These are phyloP conservation scores for Gryganskiella cystojenkinii DNA, from an alignment of 192 early-diverging fungal species.

Conservation along the genomic window DNA sequence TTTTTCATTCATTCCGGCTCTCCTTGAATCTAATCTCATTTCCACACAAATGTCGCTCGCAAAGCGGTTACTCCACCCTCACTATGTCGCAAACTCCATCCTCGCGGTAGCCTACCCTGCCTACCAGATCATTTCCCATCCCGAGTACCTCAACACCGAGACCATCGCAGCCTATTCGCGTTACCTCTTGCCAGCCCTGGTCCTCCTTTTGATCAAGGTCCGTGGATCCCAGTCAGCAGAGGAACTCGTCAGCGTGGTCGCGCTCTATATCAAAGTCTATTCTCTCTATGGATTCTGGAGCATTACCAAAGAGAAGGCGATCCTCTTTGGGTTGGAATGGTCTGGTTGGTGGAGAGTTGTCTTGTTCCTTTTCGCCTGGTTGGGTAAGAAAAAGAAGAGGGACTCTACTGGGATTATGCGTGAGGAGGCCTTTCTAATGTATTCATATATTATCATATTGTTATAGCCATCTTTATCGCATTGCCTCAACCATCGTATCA, in stretches of 20 bases:
- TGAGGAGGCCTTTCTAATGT: no score
- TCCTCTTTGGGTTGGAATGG: constrained; percentile 18
- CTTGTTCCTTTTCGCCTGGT: constrained; percentile 51
- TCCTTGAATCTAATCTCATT: background rate
- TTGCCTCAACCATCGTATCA: constrained; percentile 66
- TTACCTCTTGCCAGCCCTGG: constrained; percentile 25
- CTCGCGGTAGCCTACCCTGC: constrained; percentile 30
- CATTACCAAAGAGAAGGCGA: constrained; percentile 7
- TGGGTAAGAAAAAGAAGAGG: constrained; percentile 35
- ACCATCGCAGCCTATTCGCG: constrained; percentile 28
- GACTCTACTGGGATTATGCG: no score
- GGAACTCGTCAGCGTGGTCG: constrained; percentile 57
- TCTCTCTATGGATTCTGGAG: constrained; percentile 50
- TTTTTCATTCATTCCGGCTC: background rate
- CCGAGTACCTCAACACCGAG: constrained; percentile 11
- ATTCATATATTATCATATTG: no score
- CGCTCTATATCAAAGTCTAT: constrained; percentile 59
- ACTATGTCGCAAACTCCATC: constrained; percentile 51
- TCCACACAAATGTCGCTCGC: constrained; percentile 38
- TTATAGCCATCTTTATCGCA: constrained; percentile 37
- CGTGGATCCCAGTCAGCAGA: constrained; percentile 56
- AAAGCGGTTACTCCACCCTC: constrained; percentile 55
- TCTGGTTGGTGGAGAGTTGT: constrained; percentile 52
- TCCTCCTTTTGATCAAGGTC: constrained; percentile 29
- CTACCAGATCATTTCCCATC: constrained; percentile 36